Evolutionary conservation across 305 asterid genomes (phyloP), one percentile per base, ranked within the genome.

Genomic region (Euphrasia arctica): DNA sequence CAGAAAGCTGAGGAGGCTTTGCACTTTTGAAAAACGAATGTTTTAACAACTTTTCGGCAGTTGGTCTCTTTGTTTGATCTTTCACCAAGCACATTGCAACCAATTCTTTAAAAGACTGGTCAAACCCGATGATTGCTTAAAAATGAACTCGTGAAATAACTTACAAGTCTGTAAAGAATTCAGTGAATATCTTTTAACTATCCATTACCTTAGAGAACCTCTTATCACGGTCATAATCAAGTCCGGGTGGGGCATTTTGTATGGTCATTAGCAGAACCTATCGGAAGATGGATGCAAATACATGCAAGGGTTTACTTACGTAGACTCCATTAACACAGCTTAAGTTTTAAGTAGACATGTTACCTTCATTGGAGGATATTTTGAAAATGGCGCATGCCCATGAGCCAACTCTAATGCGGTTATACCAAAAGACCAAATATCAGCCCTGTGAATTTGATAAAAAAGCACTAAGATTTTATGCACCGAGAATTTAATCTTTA

Each of bases 331-430:
- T 25, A 67, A 67, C 66, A 71, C 42, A 39, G 42, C 41, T 41
- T 52, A 47, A 27, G 56, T 15, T 47, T 69, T 55, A 45, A 49
- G 72, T 43, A 65, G 62, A 58, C 39, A 64, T 66, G 59, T 32
- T 65, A 94, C 99, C 99, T 94, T 94, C 99, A 94, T 86, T 70
- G 99, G 99, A 71, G 99, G 99, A 76, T 91, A 89, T 78, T 89
- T 92, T 31, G 98, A 92, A 82, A 92, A 92, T 70, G 98, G 98
- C 15, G 98, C 98, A 69, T 92, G 98, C 32, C 98, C 98, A 85
- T 92, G 98, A 72, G 98, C 98, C 76, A 92, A 78, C 82, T 94
- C 99, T 75, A 94, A 77, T 31, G 99, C 99, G 62, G 99, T 94
- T 75, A 94, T 94, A 70, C 99, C 99, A 75, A 94, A 84, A 41